Percentiles rank a stretch among this genome's conserved stretches.
Evolutionary conservation across 2,329 filamentous ascomycete species (phyloP).

Genomic region (Verticillium zaregamsianum): DNA sequence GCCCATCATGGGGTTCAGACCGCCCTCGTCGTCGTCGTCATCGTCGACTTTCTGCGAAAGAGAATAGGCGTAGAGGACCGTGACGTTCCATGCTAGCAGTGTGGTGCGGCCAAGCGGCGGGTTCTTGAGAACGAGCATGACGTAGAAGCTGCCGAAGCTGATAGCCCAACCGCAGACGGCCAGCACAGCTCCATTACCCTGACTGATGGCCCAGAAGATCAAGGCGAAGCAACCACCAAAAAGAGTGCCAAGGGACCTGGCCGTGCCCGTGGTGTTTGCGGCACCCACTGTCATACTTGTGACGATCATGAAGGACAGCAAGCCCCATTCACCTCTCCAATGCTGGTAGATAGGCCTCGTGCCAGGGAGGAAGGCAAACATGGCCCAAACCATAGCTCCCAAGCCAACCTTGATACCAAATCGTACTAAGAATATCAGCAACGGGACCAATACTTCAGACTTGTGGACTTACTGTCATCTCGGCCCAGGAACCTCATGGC

Average conservation of each 20-base stretch:
- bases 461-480: constrained; percentile 43
- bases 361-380: constrained; percentile 77
- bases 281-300: constrained; percentile 97
- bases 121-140: constrained; percentile 79
- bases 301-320: constrained; percentile 96
- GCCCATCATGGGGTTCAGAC: constrained; percentile 75
- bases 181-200: constrained; percentile 71
- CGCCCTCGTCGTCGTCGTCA: constrained; percentile 85
- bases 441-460: neutral
- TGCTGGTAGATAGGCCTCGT: constrained; percentile 78
- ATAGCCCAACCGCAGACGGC: constrained; percentile 78
- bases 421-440: constrained; percentile 32
- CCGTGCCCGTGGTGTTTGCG: constrained; percentile 85
- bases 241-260: constrained; percentile 82
- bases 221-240: constrained; percentile 75
- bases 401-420: constrained; percentile 93
- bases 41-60: constrained; percentile 75
- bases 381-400: constrained; percentile 82
- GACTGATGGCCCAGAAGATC: constrained; percentile 70
- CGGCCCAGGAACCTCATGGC: constrained; percentile 44
- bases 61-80: constrained; percentile 89
- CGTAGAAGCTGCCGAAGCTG: constrained; percentile 79
- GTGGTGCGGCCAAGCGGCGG: constrained; percentile 92
- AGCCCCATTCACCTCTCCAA: constrained; percentile 95
- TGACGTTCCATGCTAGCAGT: constrained; percentile 92